A percentile compares a stretch with the other conserved stretches of the same genome.
phyloP scores from a whole-genome alignment of 2,329 filamentous ascomycete genomes.

The Fusarium sp. region DNA sequence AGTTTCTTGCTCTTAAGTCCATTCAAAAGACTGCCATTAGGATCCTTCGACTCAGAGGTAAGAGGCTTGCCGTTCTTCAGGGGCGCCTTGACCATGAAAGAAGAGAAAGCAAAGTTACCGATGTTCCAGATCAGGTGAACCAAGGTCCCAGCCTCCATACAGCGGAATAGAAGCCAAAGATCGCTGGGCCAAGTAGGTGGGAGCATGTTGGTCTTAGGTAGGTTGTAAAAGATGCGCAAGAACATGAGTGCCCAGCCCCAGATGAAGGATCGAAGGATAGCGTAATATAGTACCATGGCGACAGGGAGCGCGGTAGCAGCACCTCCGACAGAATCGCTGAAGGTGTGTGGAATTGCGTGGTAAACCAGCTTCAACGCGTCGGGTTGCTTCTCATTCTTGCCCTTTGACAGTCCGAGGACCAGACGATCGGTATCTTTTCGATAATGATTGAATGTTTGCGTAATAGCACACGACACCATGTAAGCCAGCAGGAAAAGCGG shows the following conservation, averaged over 20 bases:
- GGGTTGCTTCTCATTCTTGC: conserved; percentile 43
- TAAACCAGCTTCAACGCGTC: conserved; percentile 52
- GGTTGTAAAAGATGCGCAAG: conserved; percentile 78
- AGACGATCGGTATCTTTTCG: conserved; percentile 79
- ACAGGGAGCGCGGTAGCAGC: conserved; percentile 56
- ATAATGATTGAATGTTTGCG: conserved; percentile 78
- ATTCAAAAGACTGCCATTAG: conserved; percentile 88
- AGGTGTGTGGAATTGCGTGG: conserved; percentile 55
- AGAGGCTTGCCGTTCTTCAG: conserved; percentile 87
- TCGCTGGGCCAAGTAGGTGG: conserved; percentile 69
- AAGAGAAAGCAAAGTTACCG: conserved; percentile 80
- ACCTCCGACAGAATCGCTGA: conserved; percentile 54
- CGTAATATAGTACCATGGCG: conserved; percentile 69
- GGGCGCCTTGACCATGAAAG: conserved; percentile 84
- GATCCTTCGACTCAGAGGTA: conserved; percentile 86
- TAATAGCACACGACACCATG: conserved; percentile 73
- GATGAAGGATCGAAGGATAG: conserved; percentile 69
- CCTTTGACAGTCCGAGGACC: conserved; percentile 47
- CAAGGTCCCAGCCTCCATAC: conserved; percentile 71
- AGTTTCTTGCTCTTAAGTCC: conserved; percentile 87
- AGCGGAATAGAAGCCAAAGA: conserved; percentile 66
- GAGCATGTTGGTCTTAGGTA: conserved; percentile 77
- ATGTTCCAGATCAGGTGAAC: conserved; percentile 80
- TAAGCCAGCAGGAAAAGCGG: conserved; percentile 82
- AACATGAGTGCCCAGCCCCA: conserved; percentile 79